Base-by-base conservation (phyloP, 1,139 yeast species). In the Nakaseomyces bracarensis region DNA sequence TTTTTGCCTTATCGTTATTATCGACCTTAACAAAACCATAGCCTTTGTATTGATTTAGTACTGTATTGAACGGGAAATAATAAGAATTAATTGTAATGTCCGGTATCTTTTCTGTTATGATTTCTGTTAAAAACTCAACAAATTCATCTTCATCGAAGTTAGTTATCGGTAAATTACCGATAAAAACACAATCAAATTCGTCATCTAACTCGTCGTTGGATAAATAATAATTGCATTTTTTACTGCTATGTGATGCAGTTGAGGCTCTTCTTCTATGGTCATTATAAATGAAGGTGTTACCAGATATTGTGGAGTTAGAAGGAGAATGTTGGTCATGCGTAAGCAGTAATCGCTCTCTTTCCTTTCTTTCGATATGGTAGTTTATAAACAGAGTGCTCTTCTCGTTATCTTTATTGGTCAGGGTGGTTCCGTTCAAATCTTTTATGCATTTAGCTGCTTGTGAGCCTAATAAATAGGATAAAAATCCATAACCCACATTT, bases 311-410 rank as follows among this genome's bases (percentile, higher is more conserved):
- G 5, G 36, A 21, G 19, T 6, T 15, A 15, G 25, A 20, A n/a
- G 26, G 26, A 4, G 25, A 20, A 37, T 54, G 60, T 39, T 54
- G 57, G 9, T 52, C 40, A 30, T 57, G 60, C 18, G 50, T 52
- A 48, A 54, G 49, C 36, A 56, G 58, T 4, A 55, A 44, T 19
- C 60, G 46, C 66, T 74, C 45, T 47, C 79, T 60, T 46, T 72
- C 77, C 47, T 67, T 69, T 49, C 74, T 71, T 23, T 75, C 74
- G 29, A 74, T 69, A 49, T 74, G 78, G 49, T 70, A 74, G 49
- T 73, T 73, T 29, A 73, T 58, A 47, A 69, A 72, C 30, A 72
- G 50, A 19, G 59, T 55, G 18, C 68, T 64, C 2, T 70, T 73
- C 20, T 63, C 59, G 26, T 70, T 51, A 25, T 53, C 49, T 27